Conservation (phyloP, 352 stramenopile species). For the Phytophthora hybrid region DNA sequence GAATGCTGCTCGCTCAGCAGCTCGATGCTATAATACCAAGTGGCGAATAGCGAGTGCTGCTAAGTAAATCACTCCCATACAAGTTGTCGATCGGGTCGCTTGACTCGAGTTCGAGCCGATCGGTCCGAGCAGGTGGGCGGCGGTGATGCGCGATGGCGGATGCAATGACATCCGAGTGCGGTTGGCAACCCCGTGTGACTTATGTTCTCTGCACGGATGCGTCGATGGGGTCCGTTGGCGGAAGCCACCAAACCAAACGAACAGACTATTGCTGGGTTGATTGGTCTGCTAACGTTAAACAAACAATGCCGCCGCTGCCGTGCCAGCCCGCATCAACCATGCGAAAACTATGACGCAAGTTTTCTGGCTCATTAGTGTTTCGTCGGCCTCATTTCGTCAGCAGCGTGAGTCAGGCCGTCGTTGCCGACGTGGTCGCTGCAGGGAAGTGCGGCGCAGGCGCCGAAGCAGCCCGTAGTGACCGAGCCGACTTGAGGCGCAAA, state of each 20-base stretch:
- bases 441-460: conserved; percentile 1
- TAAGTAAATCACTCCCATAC: too few species aligned
- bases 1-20: neutral
- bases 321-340: neutral
- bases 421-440: conserved; percentile 2
- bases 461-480: neutral
- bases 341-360: neutral
- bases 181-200: neutral
- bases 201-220: neutral
- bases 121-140: neutral
- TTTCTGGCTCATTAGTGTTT: neutral
- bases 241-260: too few species aligned
- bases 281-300: too few species aligned
- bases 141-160: neutral
- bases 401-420: neutral
- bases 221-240: neutral
- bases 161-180: neutral
- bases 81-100: neutral
- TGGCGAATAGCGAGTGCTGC: too few species aligned
- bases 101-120: neutral
- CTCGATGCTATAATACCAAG: neutral
- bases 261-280: neutral
- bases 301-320: too few species aligned
- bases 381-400: neutral
- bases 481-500: conserved; percentile 12